phyloP scores from a whole-genome alignment of 2,329 filamentous ascomycete species.

The Colletotrichum kahawae region DNA sequence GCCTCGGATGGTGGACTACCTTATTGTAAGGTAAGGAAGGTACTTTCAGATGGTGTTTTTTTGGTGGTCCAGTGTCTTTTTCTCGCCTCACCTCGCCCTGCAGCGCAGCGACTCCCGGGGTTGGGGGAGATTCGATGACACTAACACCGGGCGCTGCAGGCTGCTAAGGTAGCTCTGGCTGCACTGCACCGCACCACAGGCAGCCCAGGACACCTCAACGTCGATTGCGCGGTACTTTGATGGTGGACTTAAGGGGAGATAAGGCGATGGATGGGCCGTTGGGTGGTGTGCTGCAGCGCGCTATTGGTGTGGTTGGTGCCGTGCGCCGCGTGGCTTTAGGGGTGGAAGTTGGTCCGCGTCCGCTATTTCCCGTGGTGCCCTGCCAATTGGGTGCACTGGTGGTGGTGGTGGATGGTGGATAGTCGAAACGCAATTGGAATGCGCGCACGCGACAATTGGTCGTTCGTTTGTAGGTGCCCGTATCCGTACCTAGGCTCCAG shows the following conservation, averaged over 20 bases:
- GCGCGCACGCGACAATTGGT: not conserved
- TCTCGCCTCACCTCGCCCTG: not conserved
- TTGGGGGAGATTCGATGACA: slow-evolving; percentile 6
- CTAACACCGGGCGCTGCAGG: not conserved
- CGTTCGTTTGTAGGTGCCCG: not conserved
- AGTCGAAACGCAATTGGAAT: not conserved
- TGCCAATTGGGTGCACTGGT: not conserved
- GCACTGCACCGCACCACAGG: not conserved
- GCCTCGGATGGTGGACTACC: not conserved
- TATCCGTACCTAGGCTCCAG: not conserved
- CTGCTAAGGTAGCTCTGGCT: not conserved
- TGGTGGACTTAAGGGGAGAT: slow-evolving; percentile 16
- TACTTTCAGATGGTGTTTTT: not conserved
- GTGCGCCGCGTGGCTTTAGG: slow-evolving; percentile 11
- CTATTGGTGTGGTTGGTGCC: not conserved
- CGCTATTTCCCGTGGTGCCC: not conserved
- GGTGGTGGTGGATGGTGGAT: not conserved
- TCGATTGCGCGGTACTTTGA: not conserved
- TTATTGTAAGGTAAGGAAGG: too few relatives aligned
- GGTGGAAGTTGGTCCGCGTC: not conserved
- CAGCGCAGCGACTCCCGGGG: not conserved
- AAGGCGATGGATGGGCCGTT: not conserved
- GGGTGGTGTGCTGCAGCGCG: not conserved
- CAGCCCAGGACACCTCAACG: too few relatives aligned
- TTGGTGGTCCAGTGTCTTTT: not conserved